Base-by-base conservation (phyloP, 345 rosid species). In the Brassica napus region DNA sequence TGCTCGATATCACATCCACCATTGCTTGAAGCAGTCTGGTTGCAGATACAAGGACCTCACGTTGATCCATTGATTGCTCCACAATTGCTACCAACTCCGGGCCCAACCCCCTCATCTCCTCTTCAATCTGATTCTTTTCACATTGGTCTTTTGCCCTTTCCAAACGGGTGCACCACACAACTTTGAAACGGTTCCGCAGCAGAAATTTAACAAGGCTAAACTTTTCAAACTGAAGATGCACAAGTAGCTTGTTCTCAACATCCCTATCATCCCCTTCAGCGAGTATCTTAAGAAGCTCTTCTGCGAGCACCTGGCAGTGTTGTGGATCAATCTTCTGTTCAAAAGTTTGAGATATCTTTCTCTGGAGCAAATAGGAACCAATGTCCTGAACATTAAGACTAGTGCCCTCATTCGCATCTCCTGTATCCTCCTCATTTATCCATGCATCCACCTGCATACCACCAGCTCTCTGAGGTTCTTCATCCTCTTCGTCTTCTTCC, bases 361-460 rank as follows among this genome's bases (percentile, higher is more conserved):
- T 87, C 83, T 94, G 97, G 59, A 94, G 97, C 97, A 98, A 94
- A 84, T 94, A 91, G 32, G 98, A 96, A 86, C 93, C 98, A 78
- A 95, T 90, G 32, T 92, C 99, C 87, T 91, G 98, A 57, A 91
- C 99, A 84, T 90, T 91, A 58, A 93, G 85, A 81, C 78, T 78
- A 71, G 83, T 77, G 10, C 96, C 96, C 84, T 90, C 97, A 60
- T 88, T 82, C 2, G 86, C 93, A 72, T 88, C 93, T 67, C 73
- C 83, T 73, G 76, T 73, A 23, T 89, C 95, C 71, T 89, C 94
- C 65, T 91, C 97, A 80, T 91, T 90, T 24, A 88, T 83, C 72
- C 89, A 89, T 32, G 88, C 91, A 32, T 86, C 99, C 94, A 93
- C 91, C 76, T 91, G 94, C 99, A 91, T 94, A 62, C 86, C 92